Conservation (phyloP, 2,329 filamentous ascomycete genomes). For the Raffaelea arxii region DNA sequence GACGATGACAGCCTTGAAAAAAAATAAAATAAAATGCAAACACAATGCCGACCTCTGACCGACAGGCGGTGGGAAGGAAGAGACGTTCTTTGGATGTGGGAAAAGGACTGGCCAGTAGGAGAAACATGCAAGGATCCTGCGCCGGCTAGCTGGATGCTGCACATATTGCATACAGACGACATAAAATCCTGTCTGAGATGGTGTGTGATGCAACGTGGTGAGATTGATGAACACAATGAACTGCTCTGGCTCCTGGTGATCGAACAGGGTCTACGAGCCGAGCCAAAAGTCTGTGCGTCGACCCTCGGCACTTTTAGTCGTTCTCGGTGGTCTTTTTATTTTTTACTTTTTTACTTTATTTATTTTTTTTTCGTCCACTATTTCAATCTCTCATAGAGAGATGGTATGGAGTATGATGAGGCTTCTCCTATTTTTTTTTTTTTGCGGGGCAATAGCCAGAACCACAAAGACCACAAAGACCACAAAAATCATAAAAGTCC, state of each 20-base stretch:
- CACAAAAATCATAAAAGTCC: too few relatives aligned
- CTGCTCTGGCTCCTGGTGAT: conserved; percentile 11
- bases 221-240: conserved; percentile 11
- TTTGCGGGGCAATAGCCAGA: background rate
- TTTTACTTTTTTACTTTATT: conserved; percentile 4
- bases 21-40: too few relatives aligned
- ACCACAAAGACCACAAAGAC: background rate
- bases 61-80: too few relatives aligned
- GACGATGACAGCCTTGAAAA: too few relatives aligned
- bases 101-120: too few relatives aligned
- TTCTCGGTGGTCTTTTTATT: too few relatives aligned
- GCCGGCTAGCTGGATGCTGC: background rate
- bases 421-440: background rate
- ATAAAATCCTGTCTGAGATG: background rate
- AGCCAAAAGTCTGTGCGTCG: conserved; percentile 20
- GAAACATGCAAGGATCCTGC: too few relatives aligned
- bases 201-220: conserved; percentile 10
- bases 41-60: too few relatives aligned
- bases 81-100: too few relatives aligned
- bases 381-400: too few relatives aligned
- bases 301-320: conserved; percentile 5
- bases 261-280: conserved; percentile 12
- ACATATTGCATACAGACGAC: background rate
- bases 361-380: conserved; percentile 2
- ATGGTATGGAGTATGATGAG: background rate